Evolutionary conservation across 441 rosid species (phyloP).

Genomic region (Melianthus villosus): DNA sequence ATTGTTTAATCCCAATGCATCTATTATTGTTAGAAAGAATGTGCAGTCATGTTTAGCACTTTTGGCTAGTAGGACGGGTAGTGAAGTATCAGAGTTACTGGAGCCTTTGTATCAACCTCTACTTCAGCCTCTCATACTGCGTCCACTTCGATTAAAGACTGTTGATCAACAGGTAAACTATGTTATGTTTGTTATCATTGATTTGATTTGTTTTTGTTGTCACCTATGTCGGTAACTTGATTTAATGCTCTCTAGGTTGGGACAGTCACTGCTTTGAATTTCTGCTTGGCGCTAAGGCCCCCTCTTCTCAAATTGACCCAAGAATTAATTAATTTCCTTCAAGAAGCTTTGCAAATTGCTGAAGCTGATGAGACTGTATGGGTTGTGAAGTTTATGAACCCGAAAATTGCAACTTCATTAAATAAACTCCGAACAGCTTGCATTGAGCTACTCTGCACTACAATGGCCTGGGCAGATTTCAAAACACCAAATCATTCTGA

Average conservation of each 20-base stretch:
- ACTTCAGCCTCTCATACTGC: constrained; percentile 81
- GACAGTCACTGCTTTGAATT: constrained; percentile 84
- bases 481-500: constrained; percentile 72
- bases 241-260: constrained; percentile 52
- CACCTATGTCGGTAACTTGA: no score
- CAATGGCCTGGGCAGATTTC: constrained; percentile 98
- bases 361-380: constrained; percentile 91
- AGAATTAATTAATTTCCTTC: constrained; percentile 80
- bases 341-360: constrained; percentile 96
- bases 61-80: constrained; percentile 95
- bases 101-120: constrained; percentile 80
- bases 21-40: constrained; percentile 72
- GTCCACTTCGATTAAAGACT: constrained; percentile 78
- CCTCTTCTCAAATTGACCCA: constrained; percentile 92
- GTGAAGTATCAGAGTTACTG: constrained; percentile 92
- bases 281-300: constrained; percentile 93
- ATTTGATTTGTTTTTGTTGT: constrained; percentile 8
- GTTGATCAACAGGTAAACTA: constrained; percentile 85
- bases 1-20: constrained; percentile 79
- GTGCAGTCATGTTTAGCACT: constrained; percentile 91
- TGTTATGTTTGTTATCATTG: constrained; percentile 10
- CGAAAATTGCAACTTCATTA: constrained; percentile 60
- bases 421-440: constrained; percentile 90
- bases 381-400: constrained; percentile 84
- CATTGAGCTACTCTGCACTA: constrained; percentile 85